Conservation (phyloP, 2,329 filamentous ascomycete species). For the Zasmidium citrigriseum region DNA sequence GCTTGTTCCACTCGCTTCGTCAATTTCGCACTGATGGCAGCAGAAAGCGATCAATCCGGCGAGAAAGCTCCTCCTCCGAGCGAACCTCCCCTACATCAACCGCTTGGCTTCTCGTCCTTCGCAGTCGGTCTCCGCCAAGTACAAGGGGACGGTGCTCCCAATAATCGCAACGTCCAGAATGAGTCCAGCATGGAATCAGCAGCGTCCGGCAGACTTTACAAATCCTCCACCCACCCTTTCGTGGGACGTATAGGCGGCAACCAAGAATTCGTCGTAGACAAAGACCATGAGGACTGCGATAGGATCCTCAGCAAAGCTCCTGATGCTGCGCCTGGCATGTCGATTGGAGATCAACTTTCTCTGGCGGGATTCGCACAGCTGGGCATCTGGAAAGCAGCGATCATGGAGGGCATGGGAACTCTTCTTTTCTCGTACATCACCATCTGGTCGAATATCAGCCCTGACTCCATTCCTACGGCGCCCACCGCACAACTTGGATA, state of each 20-base stretch:
- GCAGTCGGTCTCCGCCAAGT: neutral
- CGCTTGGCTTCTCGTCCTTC: neutral
- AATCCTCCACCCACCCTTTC: neutral
- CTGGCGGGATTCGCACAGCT: neutral
- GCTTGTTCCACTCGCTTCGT: neutral
- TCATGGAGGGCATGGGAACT: neutral
- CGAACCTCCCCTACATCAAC: neutral
- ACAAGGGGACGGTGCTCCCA: neutral
- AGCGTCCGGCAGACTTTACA: neutral
- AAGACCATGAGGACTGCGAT: neutral
- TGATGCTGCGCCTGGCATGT: neutral
- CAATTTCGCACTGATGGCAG: neutral
- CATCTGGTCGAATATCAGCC: neutral
- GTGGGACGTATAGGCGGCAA: neutral
- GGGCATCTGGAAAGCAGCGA: neutral
- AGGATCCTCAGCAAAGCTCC: neutral
- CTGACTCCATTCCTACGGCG: neutral
- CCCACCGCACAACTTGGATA: neutral
- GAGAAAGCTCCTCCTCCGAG: neutral
- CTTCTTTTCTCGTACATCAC: neutral
- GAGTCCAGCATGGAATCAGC: neutral
- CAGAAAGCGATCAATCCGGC: neutral
- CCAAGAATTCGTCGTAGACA: neutral
- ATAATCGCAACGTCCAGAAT: neutral
- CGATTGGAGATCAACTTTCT: neutral